A percentile compares a stretch with the other conserved stretches of the same genome.
Conservation (phyloP, 176 grass and related monocot species). For the Triticum monococcum region DNA sequence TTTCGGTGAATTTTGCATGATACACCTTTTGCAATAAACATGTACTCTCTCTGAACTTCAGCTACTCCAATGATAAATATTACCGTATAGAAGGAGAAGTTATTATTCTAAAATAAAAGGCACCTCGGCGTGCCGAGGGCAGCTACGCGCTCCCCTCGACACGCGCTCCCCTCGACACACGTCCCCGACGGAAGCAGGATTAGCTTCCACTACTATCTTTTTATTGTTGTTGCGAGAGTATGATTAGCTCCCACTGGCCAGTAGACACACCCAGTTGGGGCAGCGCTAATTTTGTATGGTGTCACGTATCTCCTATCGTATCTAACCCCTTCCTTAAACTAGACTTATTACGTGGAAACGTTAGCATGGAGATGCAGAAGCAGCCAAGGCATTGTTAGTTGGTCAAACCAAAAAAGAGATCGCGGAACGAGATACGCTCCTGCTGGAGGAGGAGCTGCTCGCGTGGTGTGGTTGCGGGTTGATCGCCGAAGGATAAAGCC, state of each 20-base stretch:
- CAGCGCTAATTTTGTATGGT: background rate
- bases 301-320: conserved; percentile 18
- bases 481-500: conserved; percentile 12
- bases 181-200: too few relatives aligned
- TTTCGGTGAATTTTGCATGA: too few relatives aligned
- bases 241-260: conserved; percentile 3
- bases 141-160: too few relatives aligned
- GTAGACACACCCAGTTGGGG: background rate
- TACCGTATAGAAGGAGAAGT: too few relatives aligned
- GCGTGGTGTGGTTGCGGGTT: background rate
- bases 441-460: background rate
- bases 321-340: conserved; percentile 23
- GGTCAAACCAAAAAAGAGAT: background rate
- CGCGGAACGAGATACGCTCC: conserved; percentile 28
- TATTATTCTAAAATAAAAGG: too few relatives aligned
- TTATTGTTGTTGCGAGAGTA: too few relatives aligned
- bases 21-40: too few relatives aligned
- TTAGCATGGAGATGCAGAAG: background rate
- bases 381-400: background rate
- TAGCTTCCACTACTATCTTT: too few relatives aligned
- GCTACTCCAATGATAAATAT: too few relatives aligned
- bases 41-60: too few relatives aligned
- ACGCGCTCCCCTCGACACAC: too few relatives aligned
- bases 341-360: background rate
- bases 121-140: too few relatives aligned